Evolutionary conservation across 192 early-diverging fungal species (phyloP), one percentile per base, ranked within the genome.

Genomic region (Gonapodya prolifera): DNA sequence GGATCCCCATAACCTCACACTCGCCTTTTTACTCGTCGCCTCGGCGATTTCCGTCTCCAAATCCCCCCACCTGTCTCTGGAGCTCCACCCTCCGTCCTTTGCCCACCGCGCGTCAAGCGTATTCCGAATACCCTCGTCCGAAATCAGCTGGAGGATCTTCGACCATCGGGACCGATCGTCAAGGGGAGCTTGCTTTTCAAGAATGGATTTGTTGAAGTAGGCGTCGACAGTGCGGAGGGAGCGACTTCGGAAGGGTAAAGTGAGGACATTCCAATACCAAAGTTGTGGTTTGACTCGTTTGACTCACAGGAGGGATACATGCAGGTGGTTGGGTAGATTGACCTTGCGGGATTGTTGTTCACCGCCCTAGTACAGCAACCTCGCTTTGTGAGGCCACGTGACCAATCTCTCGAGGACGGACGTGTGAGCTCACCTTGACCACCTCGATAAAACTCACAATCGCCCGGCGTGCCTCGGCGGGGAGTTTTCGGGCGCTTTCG

Each of bases 371-470:
- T 69, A 1, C 35, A 2, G 23, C 17, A n/a, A n/a, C n/a, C n/a
- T n/a, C n/a, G n/a, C n/a, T n/a, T n/a, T n/a, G n/a, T n/a, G n/a
- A n/a, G n/a, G n/a, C n/a, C n/a, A n/a, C n/a, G n/a, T n/a, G n/a
- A n/a, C n/a, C n/a, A n/a, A n/a, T n/a, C n/a, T n/a, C n/a, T n/a
- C n/a, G n/a, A n/a, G n/a, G n/a, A n/a, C n/a, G n/a, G 29, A 33
- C 45, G 16, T 18, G 33, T 35, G 73, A 30, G 30, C 81, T 13
- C 1, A 79, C 83, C 74, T 86, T 85, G 76, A 85, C 79, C 31
- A 99, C 85, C 75, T 91, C 91, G 34, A 99, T 73, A 81, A 94
- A 99, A 8, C 88, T 81, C 0, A 95, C 91, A 61, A 99, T 91
- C 0, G 95, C 91, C 34, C 89, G 87, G 71, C 97, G 84, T 23